Conservation (phyloP, 805 yeast species). For the Candida glaebosa region DNA sequence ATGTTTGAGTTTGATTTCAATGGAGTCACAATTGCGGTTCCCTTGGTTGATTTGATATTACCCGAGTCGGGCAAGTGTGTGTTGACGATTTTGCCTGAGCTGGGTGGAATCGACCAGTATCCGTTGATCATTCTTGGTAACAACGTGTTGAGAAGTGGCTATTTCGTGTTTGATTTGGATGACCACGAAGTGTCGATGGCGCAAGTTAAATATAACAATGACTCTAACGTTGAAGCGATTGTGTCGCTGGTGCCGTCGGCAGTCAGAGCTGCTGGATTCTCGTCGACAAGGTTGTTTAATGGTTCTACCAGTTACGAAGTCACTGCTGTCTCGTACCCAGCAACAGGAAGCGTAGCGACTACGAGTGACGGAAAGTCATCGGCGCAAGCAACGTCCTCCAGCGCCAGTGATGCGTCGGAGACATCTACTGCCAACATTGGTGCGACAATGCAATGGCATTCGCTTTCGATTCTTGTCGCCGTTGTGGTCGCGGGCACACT, state of each 20-base stretch:
- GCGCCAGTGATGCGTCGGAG: too few species aligned
- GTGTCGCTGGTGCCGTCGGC: background rate
- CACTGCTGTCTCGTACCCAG: too few species aligned
- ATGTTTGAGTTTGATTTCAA: slow-evolving; percentile 31
- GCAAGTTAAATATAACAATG: slow-evolving; percentile 14
- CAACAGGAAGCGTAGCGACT: too few species aligned
- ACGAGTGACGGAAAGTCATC: too few species aligned
- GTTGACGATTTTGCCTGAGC: slow-evolving; percentile 14
- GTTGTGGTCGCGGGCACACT: too few species aligned
- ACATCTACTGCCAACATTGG: too few species aligned
- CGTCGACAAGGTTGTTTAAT: too few species aligned
- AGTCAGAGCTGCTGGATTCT: slow-evolving; percentile 39
- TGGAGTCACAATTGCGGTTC: slow-evolving; percentile 15
- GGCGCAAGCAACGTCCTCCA: too few species aligned
- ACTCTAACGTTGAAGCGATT: slow-evolving; percentile 1
- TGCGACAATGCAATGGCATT: too few species aligned
- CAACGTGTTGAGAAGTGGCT: slow-evolving; percentile 24
- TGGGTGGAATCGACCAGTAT: too few species aligned
- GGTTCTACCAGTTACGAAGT: too few species aligned
- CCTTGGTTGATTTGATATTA: slow-evolving; percentile 12
- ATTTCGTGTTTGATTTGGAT: slow-evolving; percentile 24
- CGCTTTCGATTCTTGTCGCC: too few species aligned
- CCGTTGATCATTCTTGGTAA: slow-evolving; percentile 19
- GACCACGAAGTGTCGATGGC: slow-evolving; percentile 22
- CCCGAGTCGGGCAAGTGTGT: slow-evolving; percentile 10